Conservation (phyloP, 192 early-diverging fungal species). For the Pilaira anomala region DNA sequence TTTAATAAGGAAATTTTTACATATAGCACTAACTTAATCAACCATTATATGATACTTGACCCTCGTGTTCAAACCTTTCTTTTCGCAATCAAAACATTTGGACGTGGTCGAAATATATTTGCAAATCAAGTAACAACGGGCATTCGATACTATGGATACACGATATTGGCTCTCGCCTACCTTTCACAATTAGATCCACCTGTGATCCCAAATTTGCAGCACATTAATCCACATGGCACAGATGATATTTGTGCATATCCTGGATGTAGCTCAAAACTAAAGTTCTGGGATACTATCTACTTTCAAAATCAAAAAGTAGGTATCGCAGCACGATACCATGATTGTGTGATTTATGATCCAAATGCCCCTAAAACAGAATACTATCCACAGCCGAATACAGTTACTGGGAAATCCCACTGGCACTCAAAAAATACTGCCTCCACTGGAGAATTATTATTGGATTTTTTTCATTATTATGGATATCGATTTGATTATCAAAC, state of each 20-base stretch:
- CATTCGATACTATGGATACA: background rate
- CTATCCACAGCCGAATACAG: background rate
- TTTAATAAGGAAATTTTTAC: background rate
- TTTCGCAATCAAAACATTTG: background rate
- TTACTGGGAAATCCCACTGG: background rate
- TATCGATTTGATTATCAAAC: background rate
- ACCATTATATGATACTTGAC: background rate
- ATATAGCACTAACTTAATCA: background rate
- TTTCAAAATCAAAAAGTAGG: background rate
- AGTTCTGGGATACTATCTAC: background rate
- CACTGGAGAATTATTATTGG: background rate
- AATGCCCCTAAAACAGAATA: background rate
- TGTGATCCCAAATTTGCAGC: slow-evolving; percentile 5
- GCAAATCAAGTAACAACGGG: background rate
- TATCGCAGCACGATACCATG: background rate
- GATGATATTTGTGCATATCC: background rate
- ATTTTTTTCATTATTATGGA: slow-evolving; percentile 14
- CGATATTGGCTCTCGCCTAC: background rate
- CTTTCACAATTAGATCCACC: slow-evolving; percentile 2
- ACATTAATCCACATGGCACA: background rate
- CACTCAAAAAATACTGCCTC: background rate
- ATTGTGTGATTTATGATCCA: background rate
- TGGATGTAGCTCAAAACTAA: background rate
- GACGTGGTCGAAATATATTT: background rate
- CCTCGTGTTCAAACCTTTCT: background rate